Base-by-base conservation (phyloP, 441 rosid genomes). In the Populus hybrid region DNA sequence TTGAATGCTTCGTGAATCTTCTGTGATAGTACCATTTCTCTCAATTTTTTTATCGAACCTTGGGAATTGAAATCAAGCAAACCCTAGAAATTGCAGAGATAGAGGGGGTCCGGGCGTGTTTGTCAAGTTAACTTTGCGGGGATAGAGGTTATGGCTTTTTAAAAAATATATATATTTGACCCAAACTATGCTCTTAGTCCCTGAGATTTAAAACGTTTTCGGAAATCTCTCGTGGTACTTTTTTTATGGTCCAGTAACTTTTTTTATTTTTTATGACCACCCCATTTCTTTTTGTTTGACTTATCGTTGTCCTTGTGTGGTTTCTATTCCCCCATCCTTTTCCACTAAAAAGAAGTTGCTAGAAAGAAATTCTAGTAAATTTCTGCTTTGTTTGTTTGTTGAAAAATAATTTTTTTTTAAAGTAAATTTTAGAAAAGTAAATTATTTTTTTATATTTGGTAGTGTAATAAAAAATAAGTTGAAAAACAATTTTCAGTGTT, bases 1-100 rank as follows among this genome's bases (percentile, higher is more conserved):
- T 93, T 94, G 87, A 88, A 92, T 68, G 94, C 97, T 80, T 88
- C 98, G 66, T 94, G 98, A 79, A 96, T 80, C 91, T 82, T 93
- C 80, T 93, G 98, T 10, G 95, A 81, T 35, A 93, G 86, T 59
- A 82, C 93, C 96, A 87, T 95, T 38, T 42, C 46, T 67, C 59
- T n/a, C 18, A n/a, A 46, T 65, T 66, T 73, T 35, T 30, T 32
- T 42, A 69, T 26, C 40, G 30, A 69, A 59, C 5, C 16, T 35
- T 18, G 24, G n/a, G 66, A 50, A 28, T 69, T 57, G 59, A 59
- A 42, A 9, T 40, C 64, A 42, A 6, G 59, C 54, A 38, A 78
- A 70, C 63, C 79, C 79, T 75, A 75, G 35, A 80, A 76, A 54
- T 76, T 26, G 73, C 73, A 72, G 11, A 34, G 59, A 8, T 5